These are phyloP conservation scores for Colletotrichum tofieldiae DNA, from an alignment of 2,329 filamentous ascomycete genomes.

Conservation along the genomic window DNA sequence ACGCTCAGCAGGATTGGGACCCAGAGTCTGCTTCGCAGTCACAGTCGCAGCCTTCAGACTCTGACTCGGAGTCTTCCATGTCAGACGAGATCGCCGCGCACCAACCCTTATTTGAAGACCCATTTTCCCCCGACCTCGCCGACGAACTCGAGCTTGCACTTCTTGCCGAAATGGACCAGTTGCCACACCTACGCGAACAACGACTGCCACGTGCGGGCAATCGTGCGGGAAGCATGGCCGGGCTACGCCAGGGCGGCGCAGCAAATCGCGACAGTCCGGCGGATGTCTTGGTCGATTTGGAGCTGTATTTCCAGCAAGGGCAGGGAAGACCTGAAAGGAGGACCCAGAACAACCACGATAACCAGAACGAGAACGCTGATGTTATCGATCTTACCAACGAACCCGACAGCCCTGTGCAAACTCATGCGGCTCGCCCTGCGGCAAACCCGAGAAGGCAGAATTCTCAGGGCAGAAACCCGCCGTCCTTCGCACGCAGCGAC, in stretches of 20 bases:
- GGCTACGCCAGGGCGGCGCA: background rate
- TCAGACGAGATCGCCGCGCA: constrained; percentile 1
- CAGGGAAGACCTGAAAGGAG: constrained; percentile 28
- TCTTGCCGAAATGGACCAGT: constrained; percentile 38
- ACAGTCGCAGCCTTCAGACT: constrained; percentile 7
- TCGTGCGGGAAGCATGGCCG: constrained; percentile 8
- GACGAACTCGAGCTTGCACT: constrained; percentile 39
- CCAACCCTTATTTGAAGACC: constrained; percentile 22
- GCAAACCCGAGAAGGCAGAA: constrained; percentile 60
- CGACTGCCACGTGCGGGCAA: background rate
- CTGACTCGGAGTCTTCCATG: constrained; percentile 18
- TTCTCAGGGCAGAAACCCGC: constrained; percentile 58
- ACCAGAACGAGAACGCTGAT: constrained; percentile 42
- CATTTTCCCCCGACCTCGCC: constrained; percentile 35
- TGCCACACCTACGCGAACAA: constrained; percentile 10
- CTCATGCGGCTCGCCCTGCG: constrained; percentile 35
- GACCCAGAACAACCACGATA: constrained; percentile 31
- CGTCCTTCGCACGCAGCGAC: constrained; percentile 61
- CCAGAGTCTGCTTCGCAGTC: constrained; percentile 26
- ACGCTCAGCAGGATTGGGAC: constrained; percentile 29
- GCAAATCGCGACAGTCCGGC: background rate
- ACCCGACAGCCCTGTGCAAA: constrained; percentile 61
- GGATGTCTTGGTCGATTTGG: constrained; percentile 50
- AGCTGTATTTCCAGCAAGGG: constrained; percentile 40
- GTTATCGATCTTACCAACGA: constrained; percentile 68